These are phyloP conservation scores for Brassica juncea DNA, from an alignment of 345 rosid genomes.

Conservation along the genomic window DNA sequence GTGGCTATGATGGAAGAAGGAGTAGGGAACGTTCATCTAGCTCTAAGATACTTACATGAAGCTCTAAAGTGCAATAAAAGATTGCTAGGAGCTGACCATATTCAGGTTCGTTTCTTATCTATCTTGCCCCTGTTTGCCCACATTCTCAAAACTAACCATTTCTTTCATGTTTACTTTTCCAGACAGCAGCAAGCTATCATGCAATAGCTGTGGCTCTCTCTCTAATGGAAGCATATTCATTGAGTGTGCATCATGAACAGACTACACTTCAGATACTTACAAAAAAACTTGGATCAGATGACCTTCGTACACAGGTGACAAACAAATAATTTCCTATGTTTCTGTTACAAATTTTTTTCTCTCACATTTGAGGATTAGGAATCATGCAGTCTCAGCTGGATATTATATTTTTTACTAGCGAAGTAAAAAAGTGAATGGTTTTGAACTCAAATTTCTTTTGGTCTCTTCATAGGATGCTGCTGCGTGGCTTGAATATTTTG, in stretches of 20 bases:
- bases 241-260: constrained; percentile 96
- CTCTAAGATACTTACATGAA: constrained; percentile 92
- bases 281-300: constrained; percentile 87
- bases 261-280: constrained; percentile 87
- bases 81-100: constrained; percentile 89
- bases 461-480: constrained; percentile 71
- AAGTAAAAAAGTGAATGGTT: not conserved
- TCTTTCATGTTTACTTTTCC: constrained; percentile 29
- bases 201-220: constrained; percentile 98
- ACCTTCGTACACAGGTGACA: constrained; percentile 86
- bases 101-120: constrained; percentile 63
- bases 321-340: not conserved
- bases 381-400: constrained; percentile 9
- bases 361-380: constrained; percentile 12
- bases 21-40: constrained; percentile 90
- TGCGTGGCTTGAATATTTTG: constrained; percentile 97
- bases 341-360: not conserved
- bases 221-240: constrained; percentile 86
- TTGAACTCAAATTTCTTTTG: constrained; percentile 14
- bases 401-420: not conserved
- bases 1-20: constrained; percentile 99
- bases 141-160: constrained; percentile 17
- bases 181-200: constrained; percentile 99
- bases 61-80: constrained; percentile 96
- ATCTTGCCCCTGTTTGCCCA: not conserved